Evolutionary conservation across 257 asterid species (phyloP), one percentile per base, ranked within the genome.

Genomic region (Lycium ferocissimum): DNA sequence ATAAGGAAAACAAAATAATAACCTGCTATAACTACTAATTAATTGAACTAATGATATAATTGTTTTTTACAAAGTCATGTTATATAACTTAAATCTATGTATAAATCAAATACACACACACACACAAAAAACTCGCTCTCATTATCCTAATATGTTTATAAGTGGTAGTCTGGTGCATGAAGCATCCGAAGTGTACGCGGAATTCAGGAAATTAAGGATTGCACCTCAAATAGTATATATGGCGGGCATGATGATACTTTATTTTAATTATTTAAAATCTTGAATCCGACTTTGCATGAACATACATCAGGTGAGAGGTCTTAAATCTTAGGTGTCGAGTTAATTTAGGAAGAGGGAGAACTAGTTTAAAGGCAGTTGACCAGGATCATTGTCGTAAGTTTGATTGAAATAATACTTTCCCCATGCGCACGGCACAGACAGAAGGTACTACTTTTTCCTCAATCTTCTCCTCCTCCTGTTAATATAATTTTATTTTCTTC

Each of bases 301-400:
- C 18, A 2, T 35, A 26, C 33, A 26, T 26, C 33, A 26, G 1
- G 59, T 49, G 22, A 67, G 33, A 10, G 38, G 12, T 73, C 10
- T 11, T n/a, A 22, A 75, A 22, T 51, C 2, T 13, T 20, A 45
- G 57, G 37, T n/a, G 37, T 47, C 11, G 47, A 73, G 80, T 73
- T 73, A n/a, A 51, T 20, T 51, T 51, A 26, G 47, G 22, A 75
- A 49, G 61, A 84, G 45, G 83, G 49, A 57, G 40, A 80, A 75
- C 57, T 65, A 54, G 47, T 38, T 78, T 61, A 59, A 71, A 85
- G 83, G 89, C 90, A 54, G 54, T 89, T 89, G 91, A 89, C 91
- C 91, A 86, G 91, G 91, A 89, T 84, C 84, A 56, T 73, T 87
- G 87, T 87, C 86, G 38, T 84, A 79, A 18, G 49, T 67, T 80